phyloP scores from a whole-genome alignment of 306 rosid genomes.

The Arachis hypogaea region DNA sequence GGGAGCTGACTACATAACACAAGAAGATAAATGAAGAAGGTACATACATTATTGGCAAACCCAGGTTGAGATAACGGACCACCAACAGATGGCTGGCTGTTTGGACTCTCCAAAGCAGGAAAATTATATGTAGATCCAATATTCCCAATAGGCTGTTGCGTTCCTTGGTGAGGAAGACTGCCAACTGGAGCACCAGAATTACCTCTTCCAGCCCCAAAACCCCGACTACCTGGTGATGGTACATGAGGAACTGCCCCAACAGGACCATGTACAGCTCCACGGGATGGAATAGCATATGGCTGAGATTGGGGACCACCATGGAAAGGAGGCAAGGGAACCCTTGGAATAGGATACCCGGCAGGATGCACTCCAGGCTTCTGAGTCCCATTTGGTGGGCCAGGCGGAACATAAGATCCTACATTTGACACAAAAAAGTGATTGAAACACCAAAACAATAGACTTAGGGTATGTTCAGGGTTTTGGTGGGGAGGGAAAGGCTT shows the following conservation, averaged over 20 bases:
- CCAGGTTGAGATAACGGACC: constrained; percentile 98
- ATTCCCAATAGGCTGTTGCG: constrained; percentile 78
- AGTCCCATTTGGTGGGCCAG: constrained; percentile 90
- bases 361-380: constrained; percentile 94
- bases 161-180: constrained; percentile 84
- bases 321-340: constrained; percentile 82
- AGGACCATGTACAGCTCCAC: constrained; percentile 96
- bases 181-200: constrained; percentile 83
- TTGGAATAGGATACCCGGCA: constrained; percentile 83
- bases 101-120: constrained; percentile 85
- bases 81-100: constrained; percentile 95
- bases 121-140: constrained; percentile 81
- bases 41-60: constrained; percentile 83
- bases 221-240: constrained; percentile 90
- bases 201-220: constrained; percentile 95
- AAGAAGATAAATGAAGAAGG: constrained; percentile 9
- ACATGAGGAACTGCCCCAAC: constrained; percentile 99
- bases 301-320: constrained; percentile 95
- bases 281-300: constrained; percentile 98
- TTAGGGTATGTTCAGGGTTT: too few relatives aligned
- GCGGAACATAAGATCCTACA: constrained; percentile 82
- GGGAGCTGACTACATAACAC: constrained; percentile 13
- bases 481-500: constrained; percentile 1
- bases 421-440: constrained; percentile 29
- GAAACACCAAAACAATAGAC: constrained; percentile 25